Evolutionary conservation across 1,139 yeast species (phyloP).

Genomic region (Yamadazyma siamensis): DNA sequence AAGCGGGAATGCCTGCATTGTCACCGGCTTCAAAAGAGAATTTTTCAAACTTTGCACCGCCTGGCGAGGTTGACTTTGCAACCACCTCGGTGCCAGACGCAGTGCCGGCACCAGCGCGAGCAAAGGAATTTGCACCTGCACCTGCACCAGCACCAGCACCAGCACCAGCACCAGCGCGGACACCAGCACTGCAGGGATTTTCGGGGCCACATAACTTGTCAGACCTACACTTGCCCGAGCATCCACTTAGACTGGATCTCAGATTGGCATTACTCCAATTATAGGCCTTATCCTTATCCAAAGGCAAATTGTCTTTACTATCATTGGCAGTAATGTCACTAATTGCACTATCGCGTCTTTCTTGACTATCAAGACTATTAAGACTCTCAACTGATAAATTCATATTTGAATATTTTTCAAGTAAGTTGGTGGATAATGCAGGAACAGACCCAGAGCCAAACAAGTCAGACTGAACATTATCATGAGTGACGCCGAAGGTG

Average conservation of each 20-base stretch:
- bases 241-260: no score
- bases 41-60: background rate
- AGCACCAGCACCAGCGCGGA: background rate
- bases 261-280: background rate
- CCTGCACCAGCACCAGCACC: background rate
- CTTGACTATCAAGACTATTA: conserved; percentile 13
- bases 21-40: background rate
- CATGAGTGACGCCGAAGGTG: conserved; percentile 13
- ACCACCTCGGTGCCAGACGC: no score
- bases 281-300: background rate
- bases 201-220: background rate
- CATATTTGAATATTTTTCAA: conserved; percentile 13
- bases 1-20: background rate
- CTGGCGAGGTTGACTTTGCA: no score
- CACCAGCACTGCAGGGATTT: conserved; percentile 1
- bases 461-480: conserved; percentile 12
- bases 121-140: background rate
- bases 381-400: conserved; percentile 14
- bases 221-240: background rate
- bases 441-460: conserved; percentile 7
- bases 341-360: conserved; percentile 15
- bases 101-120: background rate
- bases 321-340: conserved; percentile 15
- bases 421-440: conserved; percentile 9
- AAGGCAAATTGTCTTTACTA: conserved; percentile 10